Evolutionary conservation across 2,329 filamentous ascomycete genomes (phyloP), one percentile per base, ranked within the genome.

Genomic region (Akanthomyces lecanii): DNA sequence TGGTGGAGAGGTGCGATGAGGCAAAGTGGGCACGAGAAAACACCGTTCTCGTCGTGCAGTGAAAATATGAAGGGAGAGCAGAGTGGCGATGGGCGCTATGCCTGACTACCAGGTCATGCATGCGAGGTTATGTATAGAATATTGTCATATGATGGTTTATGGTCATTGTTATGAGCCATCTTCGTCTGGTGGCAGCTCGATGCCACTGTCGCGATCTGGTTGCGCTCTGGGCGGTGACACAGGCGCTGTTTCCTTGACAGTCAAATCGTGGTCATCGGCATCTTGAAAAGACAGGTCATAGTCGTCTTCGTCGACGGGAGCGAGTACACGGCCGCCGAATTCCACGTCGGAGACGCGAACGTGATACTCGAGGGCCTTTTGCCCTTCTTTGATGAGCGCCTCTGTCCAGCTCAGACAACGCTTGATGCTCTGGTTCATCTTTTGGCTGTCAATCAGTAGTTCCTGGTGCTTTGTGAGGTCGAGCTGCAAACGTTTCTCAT

Each of bases 391-490:
- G 73, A 99, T 97, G 51, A 99, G 82, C 66, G 90, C 88, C 72
- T 99, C 94, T 0, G 93, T 96, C 85, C 91, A 94, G 67, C 88
- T 87, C 40, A 97, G 82, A 74, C 95, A 99, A 54, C 91, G 85
- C 74, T 92, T 96, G 52, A 99, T 83, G 73, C 91, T 96, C 73
- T 96, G 91, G 72, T 97, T 98, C 81, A 98, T 92, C 78, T 92
- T 96, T 71, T 97, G 92, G 68, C 90, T 95, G 73, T 97, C 93
- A 45, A 92, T 80, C 10, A 99, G 84, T 1, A 98, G 80, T 71
- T 97, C 89, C 67, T 92, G 91, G 73, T 99, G 95, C 72, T 93
- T 94, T 4, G 88, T 84, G 0, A 99, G 82, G 74, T 99, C 95
- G 5, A 92, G 82, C 68, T 89, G 85, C n/a, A 98, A 80, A 36